A percentile compares a stretch with the other conserved stretches of the same genome.
phyloP scores from a whole-genome alignment of 768 basidiomycete species.

The Chalciporus piperatus region DNA sequence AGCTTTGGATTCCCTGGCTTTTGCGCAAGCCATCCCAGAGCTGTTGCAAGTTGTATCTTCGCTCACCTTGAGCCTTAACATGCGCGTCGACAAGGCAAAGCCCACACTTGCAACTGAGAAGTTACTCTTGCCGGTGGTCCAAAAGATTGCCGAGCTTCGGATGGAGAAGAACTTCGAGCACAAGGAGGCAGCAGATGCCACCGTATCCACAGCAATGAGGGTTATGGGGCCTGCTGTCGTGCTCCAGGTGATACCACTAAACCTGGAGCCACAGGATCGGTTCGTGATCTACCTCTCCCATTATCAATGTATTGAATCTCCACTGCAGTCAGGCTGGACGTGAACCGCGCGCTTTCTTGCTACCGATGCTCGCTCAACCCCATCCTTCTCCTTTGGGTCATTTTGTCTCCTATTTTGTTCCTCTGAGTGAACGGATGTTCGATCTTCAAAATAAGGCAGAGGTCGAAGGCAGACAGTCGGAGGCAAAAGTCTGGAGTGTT shows the following conservation, averaged over 20 bases:
- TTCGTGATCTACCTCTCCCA: conserved; percentile 36
- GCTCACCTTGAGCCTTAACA: conserved; percentile 59
- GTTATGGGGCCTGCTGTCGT: conserved; percentile 83
- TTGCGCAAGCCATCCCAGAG: conserved; percentile 75
- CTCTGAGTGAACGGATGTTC: conserved; percentile 91
- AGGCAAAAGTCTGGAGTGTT: conserved; percentile 95
- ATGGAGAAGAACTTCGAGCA: conserved; percentile 82
- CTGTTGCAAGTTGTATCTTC: conserved; percentile 71
- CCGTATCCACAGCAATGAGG: conserved; percentile 77
- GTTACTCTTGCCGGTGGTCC: conserved; percentile 66
- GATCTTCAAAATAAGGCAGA: conserved; percentile 81
- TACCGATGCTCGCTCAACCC: conserved; percentile 80
- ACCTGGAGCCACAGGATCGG: conserved; percentile 79
- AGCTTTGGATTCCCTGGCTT: conserved; percentile 70
- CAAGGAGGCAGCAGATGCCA: conserved; percentile 82
- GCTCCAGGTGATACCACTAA: conserved; percentile 73
- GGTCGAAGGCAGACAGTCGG: conserved; percentile 65
- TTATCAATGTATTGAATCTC: conserved; percentile 2
- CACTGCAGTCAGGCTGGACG: conserved; percentile 57
- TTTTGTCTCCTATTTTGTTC: conserved; percentile 89
- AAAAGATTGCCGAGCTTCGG: conserved; percentile 70
- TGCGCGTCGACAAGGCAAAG: conserved; percentile 40
- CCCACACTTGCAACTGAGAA: conserved; percentile 62
- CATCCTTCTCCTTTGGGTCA: conserved; percentile 81
- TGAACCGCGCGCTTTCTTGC: conserved; percentile 87